A percentile compares a stretch with the other conserved stretches of the same genome.
phyloP scores from a whole-genome alignment of 2,329 filamentous ascomycete species.

The Scolecobasidium constrictum region DNA sequence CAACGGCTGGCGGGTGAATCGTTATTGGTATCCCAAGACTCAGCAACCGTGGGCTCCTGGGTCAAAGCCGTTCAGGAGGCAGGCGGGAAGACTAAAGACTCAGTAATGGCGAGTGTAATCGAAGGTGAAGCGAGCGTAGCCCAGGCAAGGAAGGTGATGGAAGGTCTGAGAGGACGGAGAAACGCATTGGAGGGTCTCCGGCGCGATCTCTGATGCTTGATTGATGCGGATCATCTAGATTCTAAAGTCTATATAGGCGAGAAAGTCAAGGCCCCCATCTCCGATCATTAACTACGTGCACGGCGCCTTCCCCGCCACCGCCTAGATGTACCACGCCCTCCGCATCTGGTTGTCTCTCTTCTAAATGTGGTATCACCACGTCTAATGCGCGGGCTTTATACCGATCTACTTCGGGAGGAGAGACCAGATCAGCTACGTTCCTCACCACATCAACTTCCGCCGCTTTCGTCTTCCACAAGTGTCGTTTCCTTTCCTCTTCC shows the following conservation, averaged over 20 bases:
- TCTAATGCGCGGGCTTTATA: conserved; percentile 44
- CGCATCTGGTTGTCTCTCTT: conserved; percentile 14
- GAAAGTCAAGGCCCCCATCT: conserved; percentile 5
- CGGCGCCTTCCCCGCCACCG: conserved; percentile 11
- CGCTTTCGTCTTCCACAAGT: conserved; percentile 68
- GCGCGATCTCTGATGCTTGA: conserved; percentile 3
- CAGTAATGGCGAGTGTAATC: conserved; percentile 5
- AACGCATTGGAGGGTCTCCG: conserved; percentile 1
- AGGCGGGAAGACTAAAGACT: conserved; percentile 4
- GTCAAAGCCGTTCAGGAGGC: conserved; percentile 10
- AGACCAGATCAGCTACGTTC: conserved; percentile 56
- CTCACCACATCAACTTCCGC: conserved; percentile 77
- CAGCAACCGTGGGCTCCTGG: conserved; percentile 10
- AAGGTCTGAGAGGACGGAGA: not conserved
- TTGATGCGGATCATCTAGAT: not conserved
- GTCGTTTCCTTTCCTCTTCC: conserved; percentile 45
- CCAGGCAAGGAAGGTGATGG: conserved; percentile 5
- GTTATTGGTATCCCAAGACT: conserved; percentile 23
- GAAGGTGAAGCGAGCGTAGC: conserved; percentile 8
- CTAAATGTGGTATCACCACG: too few relatives aligned
- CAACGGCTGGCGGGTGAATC: conserved; percentile 26
- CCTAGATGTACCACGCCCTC: conserved; percentile 17
- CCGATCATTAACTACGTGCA: conserved; percentile 9
- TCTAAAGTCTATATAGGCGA: not conserved
- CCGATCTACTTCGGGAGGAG: conserved; percentile 55